A percentile compares a stretch with the other conserved stretches of the same genome.
Evolutionary conservation across 768 basidiomycete genomes (phyloP).

Genomic region (Hygrophorus pudorinus): DNA sequence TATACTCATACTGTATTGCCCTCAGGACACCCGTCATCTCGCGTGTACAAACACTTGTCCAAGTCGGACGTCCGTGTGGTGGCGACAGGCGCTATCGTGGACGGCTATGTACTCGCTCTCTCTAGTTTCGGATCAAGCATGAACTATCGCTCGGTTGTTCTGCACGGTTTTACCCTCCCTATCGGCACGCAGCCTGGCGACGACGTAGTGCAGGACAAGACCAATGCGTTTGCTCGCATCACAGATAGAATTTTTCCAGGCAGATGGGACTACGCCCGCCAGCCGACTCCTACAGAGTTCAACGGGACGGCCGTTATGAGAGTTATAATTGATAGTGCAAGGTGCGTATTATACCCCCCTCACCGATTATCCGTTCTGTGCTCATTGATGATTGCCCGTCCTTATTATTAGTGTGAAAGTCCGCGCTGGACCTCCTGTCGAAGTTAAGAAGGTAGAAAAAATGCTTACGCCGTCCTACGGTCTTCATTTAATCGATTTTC

Average conservation of each 20-base stretch:
- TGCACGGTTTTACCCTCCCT: slow-evolving; percentile 1
- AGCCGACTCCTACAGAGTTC: neutral
- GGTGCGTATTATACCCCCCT: neutral
- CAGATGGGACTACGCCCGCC: neutral
- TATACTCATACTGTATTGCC: neutral
- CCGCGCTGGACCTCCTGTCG: neutral
- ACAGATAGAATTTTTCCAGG: neutral
- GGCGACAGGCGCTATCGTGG: slow-evolving; percentile 1
- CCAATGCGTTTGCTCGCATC: neutral
- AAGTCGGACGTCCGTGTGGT: neutral
- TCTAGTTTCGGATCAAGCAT: neutral
- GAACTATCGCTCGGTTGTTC: slow-evolving; percentile 1
- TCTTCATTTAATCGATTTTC: neutral
- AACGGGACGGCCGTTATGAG: neutral
- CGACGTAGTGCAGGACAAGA: neutral
- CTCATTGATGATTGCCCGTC: neutral
- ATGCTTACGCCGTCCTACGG: neutral
- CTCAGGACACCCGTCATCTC: neutral
- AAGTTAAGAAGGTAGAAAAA: neutral
- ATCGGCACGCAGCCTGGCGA: neutral
- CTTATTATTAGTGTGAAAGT: slow-evolving; percentile 1
- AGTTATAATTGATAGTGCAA: neutral
- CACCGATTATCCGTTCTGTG: neutral
- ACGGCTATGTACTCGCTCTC: slow-evolving; percentile 3
- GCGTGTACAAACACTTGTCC: neutral